Evolutionary conservation across 2,329 filamentous ascomycete species (phyloP), one percentile per base, ranked within the genome.

Genomic region (Scedosporium boydii): DNA sequence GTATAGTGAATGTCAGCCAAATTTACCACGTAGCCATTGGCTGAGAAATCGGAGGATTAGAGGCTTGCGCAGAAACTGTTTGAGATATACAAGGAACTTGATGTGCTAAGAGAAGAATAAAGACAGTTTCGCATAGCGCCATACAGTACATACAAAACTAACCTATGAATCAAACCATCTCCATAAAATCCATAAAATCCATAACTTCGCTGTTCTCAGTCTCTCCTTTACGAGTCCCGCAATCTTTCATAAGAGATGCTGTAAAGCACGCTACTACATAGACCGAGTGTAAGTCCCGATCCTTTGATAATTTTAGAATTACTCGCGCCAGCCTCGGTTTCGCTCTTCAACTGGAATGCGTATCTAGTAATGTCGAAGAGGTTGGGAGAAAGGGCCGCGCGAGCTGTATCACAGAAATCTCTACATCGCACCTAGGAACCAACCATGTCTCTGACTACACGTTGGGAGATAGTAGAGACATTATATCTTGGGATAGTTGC

Each of bases 391-490:
- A 77, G 62, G 76, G 77, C 58, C 70, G 73, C 44, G 67, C 69
- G 3, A 75, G 76, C 60, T 4, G 10, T 80, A 78, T 63, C 76
- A 77, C 51, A 72, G 75, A 61, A 83, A 83, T 63, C 68, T 82
- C 21, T 80, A 83, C 67, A 81, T 79, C 10, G 76, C 76, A 3
- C 70, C 83, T 1, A 75, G 77, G 29, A 78, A 80, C 66, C 73
- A 87, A 62, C 80, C 81, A 12, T 88, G 26, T 77, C 87, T 65
- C 73, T 86, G 67, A 80, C 84, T 1, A 77, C 82, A 26, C 82
- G 75, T 34, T 70, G 78, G 44, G 73, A 82, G 65, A 86, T 81
- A 53, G 78, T 87, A 23, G 79, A 85, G 65, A 82, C 85, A 9
- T 74, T 88, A 3, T 68, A 82, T n/a, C 72, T 87, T 6, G 84